Evolutionary conservation across 2,329 filamentous ascomycete genomes (phyloP), one percentile per base, ranked within the genome.

Genomic region (Aspergillus clavatus): DNA sequence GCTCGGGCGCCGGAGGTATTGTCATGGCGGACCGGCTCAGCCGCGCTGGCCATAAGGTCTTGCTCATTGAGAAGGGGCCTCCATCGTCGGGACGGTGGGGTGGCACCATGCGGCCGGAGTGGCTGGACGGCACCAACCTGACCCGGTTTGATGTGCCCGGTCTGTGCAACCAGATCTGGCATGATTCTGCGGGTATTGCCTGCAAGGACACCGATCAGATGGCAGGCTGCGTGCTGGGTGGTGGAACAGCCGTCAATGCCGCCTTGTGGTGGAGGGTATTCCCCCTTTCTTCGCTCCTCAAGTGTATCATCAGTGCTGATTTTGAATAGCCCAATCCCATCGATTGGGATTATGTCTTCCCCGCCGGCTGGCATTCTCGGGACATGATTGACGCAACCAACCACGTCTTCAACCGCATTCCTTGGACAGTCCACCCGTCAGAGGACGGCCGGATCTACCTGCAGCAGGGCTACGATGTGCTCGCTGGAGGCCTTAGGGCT

Each of bases 91-190:
- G 77, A n/a, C 73, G 79, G 50, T 86, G 82, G 70, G 78, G 80
- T 23, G 82, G 83, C 47, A 66, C 62, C 56, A 73, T 83, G 67
- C 77, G 75, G 46, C 79, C 82, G 0, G 63, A 67, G 1, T 88
- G 84, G 84, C n/a, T 53, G 27, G 49, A 47, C 5, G 77, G 75
- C 27, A 80, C 78, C 14, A 79, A 80, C 40, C 66, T 86, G 26
- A 86, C 83, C 5, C 81, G 83, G 39, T 86, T 87, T 55, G 84
- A 87, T 57, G 78, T 87, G 4, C 84, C 84, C 0, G 82, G 83
- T 43, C 77, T 87, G 47, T 85, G 81, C 63, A 87, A 86, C 61
- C 73, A 86, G 65, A 84, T 87, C 53, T 85, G 81, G 77, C 68
- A 72, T 3, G 76, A 84, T 57, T 81, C 79, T 7, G 78, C 80